Evolutionary conservation across 1,139 yeast genomes (phyloP).

Genomic region (Candida dubliniensis): DNA sequence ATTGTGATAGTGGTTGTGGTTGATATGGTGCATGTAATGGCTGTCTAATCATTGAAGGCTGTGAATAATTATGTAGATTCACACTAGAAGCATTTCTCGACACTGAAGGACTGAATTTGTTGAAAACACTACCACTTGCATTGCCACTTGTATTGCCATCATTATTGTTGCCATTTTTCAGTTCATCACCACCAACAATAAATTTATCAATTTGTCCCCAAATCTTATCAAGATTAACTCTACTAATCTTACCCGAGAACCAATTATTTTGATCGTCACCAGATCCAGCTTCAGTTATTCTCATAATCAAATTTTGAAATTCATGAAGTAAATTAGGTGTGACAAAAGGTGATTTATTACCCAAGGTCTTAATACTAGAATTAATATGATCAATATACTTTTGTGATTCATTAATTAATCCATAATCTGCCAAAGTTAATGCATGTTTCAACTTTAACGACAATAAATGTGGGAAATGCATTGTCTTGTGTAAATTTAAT

Average conservation of each 20-base stretch:
- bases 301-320: slow-evolving; percentile 40
- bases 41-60: slow-evolving; percentile 11
- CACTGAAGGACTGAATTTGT: slow-evolving; percentile 67
- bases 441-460: slow-evolving; percentile 64
- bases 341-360: slow-evolving; percentile 40
- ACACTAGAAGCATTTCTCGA: slow-evolving; percentile 53
- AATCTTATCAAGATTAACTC: slow-evolving; percentile 78
- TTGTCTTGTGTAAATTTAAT: slow-evolving; percentile 29
- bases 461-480: slow-evolving; percentile 54
- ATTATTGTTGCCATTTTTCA: slow-evolving; percentile 23
- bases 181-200: slow-evolving; percentile 88
- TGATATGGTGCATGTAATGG: background rate
- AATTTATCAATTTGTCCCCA: slow-evolving; percentile 91
- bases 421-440: slow-evolving; percentile 61
- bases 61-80: slow-evolving; percentile 28
- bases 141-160: slow-evolving; percentile 43
- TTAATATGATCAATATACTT: slow-evolving; percentile 56
- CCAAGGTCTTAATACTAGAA: slow-evolving; percentile 38
- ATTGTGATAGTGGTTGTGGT: too few relatives aligned
- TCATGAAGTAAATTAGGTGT: slow-evolving; percentile 36
- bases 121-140: slow-evolving; percentile 61
- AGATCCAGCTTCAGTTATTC: slow-evolving; percentile 46
- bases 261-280: slow-evolving; percentile 51
- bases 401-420: slow-evolving; percentile 56
- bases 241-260: slow-evolving; percentile 63